Percentiles rank a stretch among this genome's conserved stretches.
Conservation (phyloP, 495 filamentous ascomycete genomes). For the Schizothecium vesticola region DNA sequence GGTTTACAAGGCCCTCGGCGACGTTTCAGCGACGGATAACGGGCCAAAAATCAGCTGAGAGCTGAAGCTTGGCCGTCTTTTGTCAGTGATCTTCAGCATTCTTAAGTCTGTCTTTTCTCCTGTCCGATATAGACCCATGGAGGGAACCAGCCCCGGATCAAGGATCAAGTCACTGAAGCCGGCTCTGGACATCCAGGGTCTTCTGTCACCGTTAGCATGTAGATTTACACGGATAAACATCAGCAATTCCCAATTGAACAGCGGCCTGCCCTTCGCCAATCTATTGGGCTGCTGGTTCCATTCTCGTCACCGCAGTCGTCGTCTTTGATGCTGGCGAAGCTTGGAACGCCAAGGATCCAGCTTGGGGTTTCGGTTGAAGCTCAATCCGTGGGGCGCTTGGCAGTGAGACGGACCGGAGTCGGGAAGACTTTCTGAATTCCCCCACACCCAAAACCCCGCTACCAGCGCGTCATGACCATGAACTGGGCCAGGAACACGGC, state of each 20-base stretch:
- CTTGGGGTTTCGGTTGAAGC: neutral
- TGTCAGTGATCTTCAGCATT: neutral
- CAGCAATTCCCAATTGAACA: neutral
- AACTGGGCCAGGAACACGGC: neutral
- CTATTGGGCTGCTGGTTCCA: neutral
- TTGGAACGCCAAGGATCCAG: neutral
- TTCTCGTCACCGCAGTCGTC: neutral
- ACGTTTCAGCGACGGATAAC: slow-evolving; percentile 6
- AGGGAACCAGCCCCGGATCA: too few species aligned
- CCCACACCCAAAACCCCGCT: neutral
- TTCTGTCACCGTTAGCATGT: neutral
- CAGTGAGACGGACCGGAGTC: neutral
- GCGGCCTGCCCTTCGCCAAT: neutral
- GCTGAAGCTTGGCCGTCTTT: neutral
- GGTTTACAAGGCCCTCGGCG: neutral
- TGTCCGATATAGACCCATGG: neutral
- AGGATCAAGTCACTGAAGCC: too few species aligned
- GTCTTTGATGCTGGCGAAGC: neutral
- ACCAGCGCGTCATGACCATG: neutral
- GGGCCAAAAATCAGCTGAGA: neutral
- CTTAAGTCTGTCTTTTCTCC: neutral
- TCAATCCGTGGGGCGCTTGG: neutral
- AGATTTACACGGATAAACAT: neutral
- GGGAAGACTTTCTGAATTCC: neutral
- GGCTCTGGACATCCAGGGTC: neutral